These are phyloP conservation scores for Toxoplasma gondii DNA, from an alignment of 169 alveolate species.

Conservation along the genomic window DNA sequence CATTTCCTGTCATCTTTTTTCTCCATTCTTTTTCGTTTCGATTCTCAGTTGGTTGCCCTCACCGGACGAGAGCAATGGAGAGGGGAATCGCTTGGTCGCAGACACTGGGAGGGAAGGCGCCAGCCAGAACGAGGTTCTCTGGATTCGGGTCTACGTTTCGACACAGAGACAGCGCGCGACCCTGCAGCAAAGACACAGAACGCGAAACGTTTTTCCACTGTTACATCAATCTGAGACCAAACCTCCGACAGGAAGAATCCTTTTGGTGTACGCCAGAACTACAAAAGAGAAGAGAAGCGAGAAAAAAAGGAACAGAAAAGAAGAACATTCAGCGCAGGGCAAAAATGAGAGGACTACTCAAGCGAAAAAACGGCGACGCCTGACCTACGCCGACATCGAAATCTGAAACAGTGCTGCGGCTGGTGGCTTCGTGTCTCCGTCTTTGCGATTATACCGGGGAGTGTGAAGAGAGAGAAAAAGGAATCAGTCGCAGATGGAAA, in stretches of 20 bases:
- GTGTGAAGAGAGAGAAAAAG: not conserved
- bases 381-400: too few species aligned
- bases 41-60: not conserved
- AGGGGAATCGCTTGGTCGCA: not conserved
- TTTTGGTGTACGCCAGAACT: not conserved
- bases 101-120: conserved; percentile 6
- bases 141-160: conserved; percentile 1
- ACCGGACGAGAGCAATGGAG: conserved; percentile 12
- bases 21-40: too few species aligned
- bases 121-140: conserved; percentile 42
- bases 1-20: too few species aligned
- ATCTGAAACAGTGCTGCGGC: too few species aligned
- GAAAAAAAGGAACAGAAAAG: not conserved
- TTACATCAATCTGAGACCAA: not conserved
- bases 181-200: not conserved
- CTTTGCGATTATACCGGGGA: too few species aligned
- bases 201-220: too few species aligned
- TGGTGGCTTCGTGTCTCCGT: too few species aligned
- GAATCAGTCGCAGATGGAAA: not conserved
- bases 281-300: not conserved
- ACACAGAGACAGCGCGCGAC: conserved; percentile 1
- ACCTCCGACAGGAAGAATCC: not conserved
- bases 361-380: not conserved
- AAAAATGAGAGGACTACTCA: not conserved
- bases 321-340: not conserved